Percentiles rank a stretch among this genome's conserved stretches.
These are phyloP conservation scores for Saccharomycopsis sp. DNA, from an alignment of 805 yeast genomes.

Conservation along the genomic window DNA sequence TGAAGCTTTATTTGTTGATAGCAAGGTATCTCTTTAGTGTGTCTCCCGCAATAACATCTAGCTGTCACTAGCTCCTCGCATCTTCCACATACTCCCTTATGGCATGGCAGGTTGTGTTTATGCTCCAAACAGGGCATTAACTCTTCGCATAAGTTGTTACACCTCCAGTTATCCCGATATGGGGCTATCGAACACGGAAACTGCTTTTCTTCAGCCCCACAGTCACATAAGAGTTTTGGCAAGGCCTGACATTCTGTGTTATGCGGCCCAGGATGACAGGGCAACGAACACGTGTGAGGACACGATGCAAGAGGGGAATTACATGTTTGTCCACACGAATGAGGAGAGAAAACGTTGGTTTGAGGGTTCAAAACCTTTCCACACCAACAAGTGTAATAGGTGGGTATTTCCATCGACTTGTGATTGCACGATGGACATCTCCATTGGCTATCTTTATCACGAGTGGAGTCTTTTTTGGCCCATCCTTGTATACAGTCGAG, in stretches of 20 bases:
- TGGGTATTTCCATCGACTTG: constrained; percentile 39
- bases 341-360: constrained; percentile 55
- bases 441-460: constrained; percentile 52
- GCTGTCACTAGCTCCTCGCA: constrained; percentile 47
- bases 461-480: constrained; percentile 72
- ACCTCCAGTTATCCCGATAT: constrained; percentile 59
- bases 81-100: constrained; percentile 74
- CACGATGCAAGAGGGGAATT: constrained; percentile 47
- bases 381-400: constrained; percentile 78
- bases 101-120: constrained; percentile 57
- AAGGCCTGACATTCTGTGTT: constrained; percentile 67
- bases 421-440: constrained; percentile 79
- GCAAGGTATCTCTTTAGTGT: constrained; percentile 39
- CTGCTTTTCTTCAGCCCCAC: constrained; percentile 64
- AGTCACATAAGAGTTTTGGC: constrained; percentile 60
- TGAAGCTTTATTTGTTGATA: constrained; percentile 34
- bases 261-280: constrained; percentile 90
- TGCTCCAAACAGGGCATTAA: constrained; percentile 68
- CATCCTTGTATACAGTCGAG: constrained; percentile 78
- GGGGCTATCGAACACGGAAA: constrained; percentile 71
- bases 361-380: constrained; percentile 67
- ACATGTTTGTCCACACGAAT: constrained; percentile 87
- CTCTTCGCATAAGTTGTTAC: constrained; percentile 56
- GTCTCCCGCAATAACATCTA: constrained; percentile 72
- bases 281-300: constrained; percentile 64